Percentiles rank a stretch among this genome's conserved stretches.
phyloP scores from a whole-genome alignment of 331 rosid species.

The Pyracantha coccinea region DNA sequence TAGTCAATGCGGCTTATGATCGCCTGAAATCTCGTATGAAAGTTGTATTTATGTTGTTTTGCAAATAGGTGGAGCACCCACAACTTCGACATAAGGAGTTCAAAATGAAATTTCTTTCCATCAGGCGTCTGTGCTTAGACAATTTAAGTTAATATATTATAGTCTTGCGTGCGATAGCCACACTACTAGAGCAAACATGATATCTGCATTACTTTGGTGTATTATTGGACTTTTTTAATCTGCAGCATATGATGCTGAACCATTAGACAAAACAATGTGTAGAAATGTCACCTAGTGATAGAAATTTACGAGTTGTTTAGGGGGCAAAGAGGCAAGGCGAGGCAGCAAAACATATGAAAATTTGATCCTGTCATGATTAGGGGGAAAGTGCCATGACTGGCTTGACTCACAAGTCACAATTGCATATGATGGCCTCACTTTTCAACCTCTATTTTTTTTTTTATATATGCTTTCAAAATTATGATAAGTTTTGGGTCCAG shows the following conservation, averaged over 20 bases:
- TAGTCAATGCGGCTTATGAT: no score
- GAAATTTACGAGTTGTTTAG: background rate
- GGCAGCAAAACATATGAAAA: background rate
- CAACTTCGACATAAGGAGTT: no score
- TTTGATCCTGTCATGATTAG: background rate
- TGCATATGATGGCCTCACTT: background rate
- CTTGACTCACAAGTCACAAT: background rate
- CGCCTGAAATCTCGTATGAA: no score
- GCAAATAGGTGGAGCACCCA: no score
- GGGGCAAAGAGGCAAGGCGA: background rate
- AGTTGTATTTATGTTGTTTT: no score
- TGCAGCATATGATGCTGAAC: background rate
- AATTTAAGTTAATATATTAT: no score
- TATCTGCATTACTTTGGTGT: no score
- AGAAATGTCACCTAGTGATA: background rate
- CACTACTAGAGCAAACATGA: no score
- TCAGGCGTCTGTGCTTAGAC: no score
- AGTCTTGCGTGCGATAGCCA: no score
- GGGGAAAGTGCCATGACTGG: background rate
- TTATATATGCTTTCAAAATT: background rate
- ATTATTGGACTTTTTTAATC: background rate
- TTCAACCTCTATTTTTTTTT: background rate
- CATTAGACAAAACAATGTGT: background rate
- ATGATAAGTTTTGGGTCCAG: background rate
- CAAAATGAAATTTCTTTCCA: no score